A percentile compares a stretch with the other conserved stretches of the same genome.
Evolutionary conservation across 441 rosid species (phyloP).

Genomic region (Dalechampia spathulata): DNA sequence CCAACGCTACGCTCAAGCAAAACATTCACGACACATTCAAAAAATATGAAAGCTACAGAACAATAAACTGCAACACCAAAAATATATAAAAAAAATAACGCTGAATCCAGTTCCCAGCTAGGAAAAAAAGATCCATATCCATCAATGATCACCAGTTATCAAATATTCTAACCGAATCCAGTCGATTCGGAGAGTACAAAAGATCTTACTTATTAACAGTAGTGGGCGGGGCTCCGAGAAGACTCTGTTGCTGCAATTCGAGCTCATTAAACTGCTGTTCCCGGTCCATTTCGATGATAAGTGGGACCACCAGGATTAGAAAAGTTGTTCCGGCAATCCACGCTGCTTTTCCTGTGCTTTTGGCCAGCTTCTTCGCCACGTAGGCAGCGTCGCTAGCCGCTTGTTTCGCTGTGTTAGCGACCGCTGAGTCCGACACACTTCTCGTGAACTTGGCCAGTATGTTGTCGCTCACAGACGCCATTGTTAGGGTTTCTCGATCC

Average conservation of each 20-base stretch:
- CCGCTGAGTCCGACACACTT: slow-evolving; percentile 21
- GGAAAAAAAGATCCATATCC: no score
- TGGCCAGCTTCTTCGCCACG: slow-evolving; percentile 48
- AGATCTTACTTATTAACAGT: slow-evolving; percentile 1
- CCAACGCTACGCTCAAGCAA: no score
- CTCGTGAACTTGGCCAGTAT: slow-evolving; percentile 18
- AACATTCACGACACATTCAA: no score
- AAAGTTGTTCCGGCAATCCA: slow-evolving; percentile 79
- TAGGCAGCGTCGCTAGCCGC: slow-evolving; percentile 37
- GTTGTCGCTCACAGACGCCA: slow-evolving; percentile 20
- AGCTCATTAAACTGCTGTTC: slow-evolving; percentile 63
- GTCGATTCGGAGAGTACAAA: no score
- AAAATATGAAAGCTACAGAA: no score
- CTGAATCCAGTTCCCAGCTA: no score
- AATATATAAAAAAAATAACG: no score
- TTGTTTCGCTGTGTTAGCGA: slow-evolving; percentile 29
- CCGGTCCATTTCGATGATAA: slow-evolving; percentile 76
- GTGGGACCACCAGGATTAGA: slow-evolving; percentile 54
- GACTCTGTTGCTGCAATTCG: slow-evolving; percentile 61
- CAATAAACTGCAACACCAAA: no score
- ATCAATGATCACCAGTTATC: no score
- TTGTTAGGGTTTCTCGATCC: slow-evolving; percentile 2
- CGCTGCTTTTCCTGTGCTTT: slow-evolving; percentile 80
- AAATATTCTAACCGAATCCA: no score
- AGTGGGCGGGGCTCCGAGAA: slow-evolving; percentile 56